phyloP scores from a whole-genome alignment of 2,329 filamentous ascomycete species.

The Alternaria infectoria region DNA sequence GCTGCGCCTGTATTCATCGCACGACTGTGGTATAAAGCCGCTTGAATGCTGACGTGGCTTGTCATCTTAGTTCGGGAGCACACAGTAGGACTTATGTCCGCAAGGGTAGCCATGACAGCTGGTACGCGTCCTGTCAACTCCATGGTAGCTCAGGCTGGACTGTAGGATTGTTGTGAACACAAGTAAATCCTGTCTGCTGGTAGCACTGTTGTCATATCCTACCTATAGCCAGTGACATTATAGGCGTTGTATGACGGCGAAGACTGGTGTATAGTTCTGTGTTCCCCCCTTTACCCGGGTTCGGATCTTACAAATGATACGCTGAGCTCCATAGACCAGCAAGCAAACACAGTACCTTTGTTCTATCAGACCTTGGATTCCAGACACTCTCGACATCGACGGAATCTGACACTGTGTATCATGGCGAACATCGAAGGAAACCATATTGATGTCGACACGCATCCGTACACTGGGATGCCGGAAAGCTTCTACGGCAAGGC shows the following conservation, averaged over 20 bases:
- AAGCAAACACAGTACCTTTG: background rate
- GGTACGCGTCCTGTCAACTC: background rate
- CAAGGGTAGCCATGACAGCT: background rate
- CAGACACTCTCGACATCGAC: background rate
- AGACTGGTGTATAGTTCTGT: background rate
- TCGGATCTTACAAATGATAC: conserved; percentile 1
- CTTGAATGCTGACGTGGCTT: background rate
- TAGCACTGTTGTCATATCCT: background rate
- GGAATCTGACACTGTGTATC: background rate
- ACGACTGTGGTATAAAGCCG: background rate
- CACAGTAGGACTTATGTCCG: background rate
- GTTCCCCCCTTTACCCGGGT: background rate
- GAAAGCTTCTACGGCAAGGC: background rate
- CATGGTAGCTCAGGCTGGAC: background rate
- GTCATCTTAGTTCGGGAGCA: background rate
- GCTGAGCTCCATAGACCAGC: background rate
- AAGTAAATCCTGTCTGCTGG: background rate
- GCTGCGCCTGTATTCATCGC: background rate
- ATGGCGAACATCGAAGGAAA: background rate
- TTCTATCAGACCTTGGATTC: background rate
- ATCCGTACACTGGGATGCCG: background rate
- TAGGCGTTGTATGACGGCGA: background rate
- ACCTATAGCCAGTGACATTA: background rate
- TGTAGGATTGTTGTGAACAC: background rate
- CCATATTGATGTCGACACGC: conserved; percentile 3